phyloP scores from a whole-genome alignment of 108 stramenopile genomes.

The Epipyxis sp. region DNA sequence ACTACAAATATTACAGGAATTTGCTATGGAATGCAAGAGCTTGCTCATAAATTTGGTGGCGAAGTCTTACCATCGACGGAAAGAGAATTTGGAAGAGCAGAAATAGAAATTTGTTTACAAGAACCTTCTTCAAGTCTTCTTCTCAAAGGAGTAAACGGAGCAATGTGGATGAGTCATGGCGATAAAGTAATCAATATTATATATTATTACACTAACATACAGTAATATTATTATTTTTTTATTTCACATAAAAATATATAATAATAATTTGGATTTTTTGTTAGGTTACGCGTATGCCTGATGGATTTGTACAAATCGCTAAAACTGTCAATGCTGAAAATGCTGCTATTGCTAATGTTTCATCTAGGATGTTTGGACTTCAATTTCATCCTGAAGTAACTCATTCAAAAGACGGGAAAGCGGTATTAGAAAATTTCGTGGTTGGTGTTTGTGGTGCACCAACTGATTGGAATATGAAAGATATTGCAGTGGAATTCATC shows the following conservation, averaged over 20 bases:
- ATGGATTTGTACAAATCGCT: slow-evolving; percentile 73
- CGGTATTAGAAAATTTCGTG: slow-evolving; percentile 81
- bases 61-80: slow-evolving; percentile 77
- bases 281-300: slow-evolving; percentile 11
- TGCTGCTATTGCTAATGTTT: slow-evolving; percentile 81
- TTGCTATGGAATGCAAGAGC: slow-evolving; percentile 92
- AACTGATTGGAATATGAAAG: slow-evolving; percentile 90
- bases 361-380: slow-evolving; percentile 78
- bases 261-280: background rate
- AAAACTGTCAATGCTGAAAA: slow-evolving; percentile 79
- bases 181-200: no score
- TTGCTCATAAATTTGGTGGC: slow-evolving; percentile 45
- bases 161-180: slow-evolving; percentile 99
- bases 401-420: slow-evolving; percentile 78
- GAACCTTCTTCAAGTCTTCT: slow-evolving; percentile 43
- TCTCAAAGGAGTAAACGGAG: slow-evolving; percentile 71
- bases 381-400: slow-evolving; percentile 99
- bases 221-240: no score
- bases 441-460: slow-evolving; percentile 76
- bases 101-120: slow-evolving; percentile 67
- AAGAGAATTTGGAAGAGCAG: slow-evolving; percentile 92
- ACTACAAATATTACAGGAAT: no score
- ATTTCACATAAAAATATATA: no score
- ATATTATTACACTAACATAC: no score
- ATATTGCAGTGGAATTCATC: slow-evolving; percentile 92